Evolutionary conservation across 139 green algal species (phyloP).

Genomic region (Chlorella sorokiniana): DNA sequence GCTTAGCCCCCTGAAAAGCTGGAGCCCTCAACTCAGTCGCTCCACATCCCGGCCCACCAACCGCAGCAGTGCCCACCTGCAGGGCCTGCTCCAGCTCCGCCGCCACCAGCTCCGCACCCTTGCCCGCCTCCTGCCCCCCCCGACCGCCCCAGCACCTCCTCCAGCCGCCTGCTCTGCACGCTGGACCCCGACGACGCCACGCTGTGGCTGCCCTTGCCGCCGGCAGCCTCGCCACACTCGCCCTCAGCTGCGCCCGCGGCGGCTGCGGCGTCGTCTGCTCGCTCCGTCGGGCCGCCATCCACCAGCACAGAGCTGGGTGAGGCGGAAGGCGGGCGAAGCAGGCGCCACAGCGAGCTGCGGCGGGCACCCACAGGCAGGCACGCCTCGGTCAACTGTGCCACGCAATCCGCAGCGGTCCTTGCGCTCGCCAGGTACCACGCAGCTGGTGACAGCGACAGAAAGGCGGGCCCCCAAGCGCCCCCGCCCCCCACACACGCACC

Average conservation of each 20-base stretch:
- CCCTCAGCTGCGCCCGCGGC: neutral
- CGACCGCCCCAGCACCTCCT: neutral
- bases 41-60: too few relatives aligned
- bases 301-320: neutral
- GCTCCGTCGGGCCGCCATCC: neutral
- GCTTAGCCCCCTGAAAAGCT: too few relatives aligned
- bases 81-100: constrained; percentile 1
- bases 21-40: neutral
- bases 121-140: neutral
- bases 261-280: neutral
- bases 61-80: too few relatives aligned
- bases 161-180: neutral
- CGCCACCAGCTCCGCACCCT: neutral
- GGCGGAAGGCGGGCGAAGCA: neutral
- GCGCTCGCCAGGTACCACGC: too few relatives aligned
- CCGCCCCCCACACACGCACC: neutral
- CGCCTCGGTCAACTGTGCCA: neutral
- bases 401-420: neutral
- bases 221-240: neutral
- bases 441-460: too few relatives aligned
- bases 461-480: too few relatives aligned
- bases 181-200: too few relatives aligned
- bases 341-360: constrained; percentile 3
- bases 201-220: too few relatives aligned
- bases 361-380: neutral